Percentiles rank a stretch among this genome's conserved stretches.
Conservation (phyloP, 2,329 filamentous ascomycete species). For the Talaromyces sp. region DNA sequence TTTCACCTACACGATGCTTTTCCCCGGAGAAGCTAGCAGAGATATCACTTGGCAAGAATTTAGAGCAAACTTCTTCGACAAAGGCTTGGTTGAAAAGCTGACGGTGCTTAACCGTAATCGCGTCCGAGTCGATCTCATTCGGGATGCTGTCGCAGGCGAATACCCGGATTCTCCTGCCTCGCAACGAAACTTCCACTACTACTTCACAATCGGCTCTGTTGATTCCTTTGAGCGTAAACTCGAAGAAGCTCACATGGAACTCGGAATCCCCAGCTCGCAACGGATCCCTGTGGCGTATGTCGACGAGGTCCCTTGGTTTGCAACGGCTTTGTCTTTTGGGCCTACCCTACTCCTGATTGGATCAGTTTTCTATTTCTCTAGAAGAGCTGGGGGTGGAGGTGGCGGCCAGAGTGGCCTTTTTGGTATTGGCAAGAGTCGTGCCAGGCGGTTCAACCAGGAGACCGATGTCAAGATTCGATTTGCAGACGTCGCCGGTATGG, state of each 20-base stretch:
- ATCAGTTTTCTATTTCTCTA: constrained; percentile 72
- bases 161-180: constrained; percentile 71
- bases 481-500: constrained; percentile 92
- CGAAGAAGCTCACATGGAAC: constrained; percentile 80
- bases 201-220: constrained; percentile 91
- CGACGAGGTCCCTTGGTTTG: constrained; percentile 67
- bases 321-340: constrained; percentile 73
- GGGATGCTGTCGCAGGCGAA: constrained; percentile 64
- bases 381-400: constrained; percentile 66
- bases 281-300: constrained; percentile 89
- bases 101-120: constrained; percentile 71
- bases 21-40: constrained; percentile 61
- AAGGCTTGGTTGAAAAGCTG: constrained; percentile 91
- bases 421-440: constrained; percentile 90
- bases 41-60: constrained; percentile 99
- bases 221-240: constrained; percentile 87
- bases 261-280: constrained; percentile 80
- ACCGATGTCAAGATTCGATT: constrained; percentile 96
- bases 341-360: constrained; percentile 84
- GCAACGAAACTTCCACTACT: constrained; percentile 72
- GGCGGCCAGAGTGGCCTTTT: constrained; percentile 75
- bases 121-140: constrained; percentile 76
- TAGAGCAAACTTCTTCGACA: constrained; percentile 86
- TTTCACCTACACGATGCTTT: constrained; percentile 59
- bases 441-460: constrained; percentile 97